A percentile compares a stretch with the other conserved stretches of the same genome.
These are phyloP conservation scores for Trifolium pratense DNA, from an alignment of 306 rosid genomes.

Conservation along the genomic window DNA sequence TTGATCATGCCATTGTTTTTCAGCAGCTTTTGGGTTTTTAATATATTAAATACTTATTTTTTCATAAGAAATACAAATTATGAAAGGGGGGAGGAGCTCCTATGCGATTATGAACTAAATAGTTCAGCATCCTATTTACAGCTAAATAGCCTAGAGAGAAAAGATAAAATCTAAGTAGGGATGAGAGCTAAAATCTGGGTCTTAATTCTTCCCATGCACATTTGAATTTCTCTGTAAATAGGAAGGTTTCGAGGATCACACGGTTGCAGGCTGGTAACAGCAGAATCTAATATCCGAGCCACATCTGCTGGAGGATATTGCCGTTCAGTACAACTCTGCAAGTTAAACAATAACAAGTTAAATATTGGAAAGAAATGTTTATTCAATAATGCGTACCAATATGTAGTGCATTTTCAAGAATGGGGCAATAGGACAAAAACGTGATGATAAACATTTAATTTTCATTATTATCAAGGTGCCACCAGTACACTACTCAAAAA, in stretches of 20 bases:
- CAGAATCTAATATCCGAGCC: constrained; percentile 85
- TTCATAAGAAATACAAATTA: constrained; percentile 1
- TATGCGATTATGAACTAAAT: constrained; percentile 34
- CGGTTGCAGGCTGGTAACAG: constrained; percentile 74
- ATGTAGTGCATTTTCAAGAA: neutral
- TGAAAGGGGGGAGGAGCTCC: constrained; percentile 16
- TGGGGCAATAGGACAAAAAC: neutral
- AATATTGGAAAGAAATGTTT: constrained; percentile 26
- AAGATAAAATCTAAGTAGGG: constrained; percentile 64
- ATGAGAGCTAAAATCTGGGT: constrained; percentile 88
- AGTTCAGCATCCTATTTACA: constrained; percentile 50
- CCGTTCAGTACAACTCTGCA: constrained; percentile 90
- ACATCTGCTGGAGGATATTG: constrained; percentile 91
- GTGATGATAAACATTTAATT: constrained; percentile 5
- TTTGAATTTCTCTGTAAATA: constrained; percentile 88
- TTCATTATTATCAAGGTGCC: neutral
- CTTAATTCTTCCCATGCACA: constrained; percentile 92
- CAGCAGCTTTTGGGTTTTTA: constrained; percentile 3
- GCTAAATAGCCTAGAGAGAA: neutral
- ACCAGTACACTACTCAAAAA: neutral
- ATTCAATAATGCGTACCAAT: constrained; percentile 12
- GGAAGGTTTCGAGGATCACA: constrained; percentile 74
- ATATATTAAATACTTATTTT: neutral
- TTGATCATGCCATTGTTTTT: constrained; percentile 2
- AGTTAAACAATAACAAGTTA: neutral